A percentile compares a stretch with the other conserved stretches of the same genome.
phyloP scores from a whole-genome alignment of 106 monocot species.

The Dioscorea dumetorum region DNA sequence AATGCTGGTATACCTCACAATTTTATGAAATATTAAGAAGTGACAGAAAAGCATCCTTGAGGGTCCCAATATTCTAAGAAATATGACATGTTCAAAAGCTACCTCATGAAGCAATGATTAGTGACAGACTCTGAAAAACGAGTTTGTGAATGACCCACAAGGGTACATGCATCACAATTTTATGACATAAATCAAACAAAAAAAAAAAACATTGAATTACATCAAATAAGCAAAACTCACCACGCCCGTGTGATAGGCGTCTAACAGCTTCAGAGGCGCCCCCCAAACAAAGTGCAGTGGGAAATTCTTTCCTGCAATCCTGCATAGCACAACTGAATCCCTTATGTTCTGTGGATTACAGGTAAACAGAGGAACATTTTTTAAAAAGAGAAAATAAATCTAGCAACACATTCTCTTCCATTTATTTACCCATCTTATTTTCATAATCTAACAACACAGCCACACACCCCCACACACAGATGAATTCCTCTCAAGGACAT shows the following conservation, averaged over 20 bases:
- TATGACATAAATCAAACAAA: background rate
- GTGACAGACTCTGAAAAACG: background rate
- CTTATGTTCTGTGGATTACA: background rate
- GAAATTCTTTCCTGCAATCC: constrained; percentile 92
- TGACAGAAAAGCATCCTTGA: background rate
- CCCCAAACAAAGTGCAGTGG: constrained; percentile 80
- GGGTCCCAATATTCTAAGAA: background rate
- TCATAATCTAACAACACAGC: background rate
- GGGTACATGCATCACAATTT: background rate
- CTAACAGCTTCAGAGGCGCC: constrained; percentile 77
- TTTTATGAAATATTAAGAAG: no score
- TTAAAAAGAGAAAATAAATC: background rate
- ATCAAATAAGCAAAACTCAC: constrained; percentile 29
- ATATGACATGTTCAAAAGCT: background rate
- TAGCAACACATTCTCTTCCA: background rate
- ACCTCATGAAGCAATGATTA: background rate
- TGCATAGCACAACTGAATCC: constrained; percentile 17
- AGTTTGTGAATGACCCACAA: background rate
- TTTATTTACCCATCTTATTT: no score
- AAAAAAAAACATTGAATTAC: background rate
- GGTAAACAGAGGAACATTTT: background rate
- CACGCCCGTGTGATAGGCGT: constrained; percentile 67
- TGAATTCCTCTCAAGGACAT: background rate
- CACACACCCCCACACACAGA: background rate
- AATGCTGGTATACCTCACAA: no score